Evolutionary conservation across 2,329 filamentous ascomycete genomes (phyloP).

Genomic region (Trichoderma afroharzianum): DNA sequence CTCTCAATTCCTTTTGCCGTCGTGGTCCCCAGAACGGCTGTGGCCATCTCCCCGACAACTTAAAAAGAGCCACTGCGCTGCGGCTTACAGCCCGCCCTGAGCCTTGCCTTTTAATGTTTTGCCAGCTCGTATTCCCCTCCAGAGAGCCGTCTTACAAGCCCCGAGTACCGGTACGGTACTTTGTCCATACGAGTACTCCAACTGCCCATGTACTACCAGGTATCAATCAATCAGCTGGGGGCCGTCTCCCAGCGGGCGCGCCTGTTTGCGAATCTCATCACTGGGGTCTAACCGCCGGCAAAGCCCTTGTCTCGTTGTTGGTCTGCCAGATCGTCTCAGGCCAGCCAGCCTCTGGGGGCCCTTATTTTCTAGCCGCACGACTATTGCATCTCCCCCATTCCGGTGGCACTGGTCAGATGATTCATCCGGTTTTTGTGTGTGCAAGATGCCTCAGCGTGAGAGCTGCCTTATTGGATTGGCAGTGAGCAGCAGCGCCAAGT

Average conservation of each 20-base stretch:
- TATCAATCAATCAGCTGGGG: background rate
- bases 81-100: background rate
- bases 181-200: background rate
- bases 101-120: background rate
- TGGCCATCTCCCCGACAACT: background rate
- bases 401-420: background rate
- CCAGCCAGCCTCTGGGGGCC: background rate
- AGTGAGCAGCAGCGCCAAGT: background rate
- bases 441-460: background rate
- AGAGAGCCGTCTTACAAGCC: background rate
- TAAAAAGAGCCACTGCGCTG: background rate
- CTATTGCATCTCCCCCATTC: background rate
- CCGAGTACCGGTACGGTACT: background rate
- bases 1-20: background rate
- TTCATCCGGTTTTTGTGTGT: background rate
- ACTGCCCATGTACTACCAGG: background rate
- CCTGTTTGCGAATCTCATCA: background rate
- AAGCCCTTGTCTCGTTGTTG: background rate
- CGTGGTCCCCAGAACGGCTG: background rate
- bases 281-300: slow-evolving; percentile 6
- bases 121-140: background rate
- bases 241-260: slow-evolving; percentile 1
- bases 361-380: background rate
- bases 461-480: slow-evolving; percentile 4
- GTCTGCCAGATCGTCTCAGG: background rate